A percentile compares a stretch with the other conserved stretches of the same genome.
These are phyloP conservation scores for Dioscorea zingiberensis DNA, from an alignment of 106 monocot genomes.

Conservation along the genomic window DNA sequence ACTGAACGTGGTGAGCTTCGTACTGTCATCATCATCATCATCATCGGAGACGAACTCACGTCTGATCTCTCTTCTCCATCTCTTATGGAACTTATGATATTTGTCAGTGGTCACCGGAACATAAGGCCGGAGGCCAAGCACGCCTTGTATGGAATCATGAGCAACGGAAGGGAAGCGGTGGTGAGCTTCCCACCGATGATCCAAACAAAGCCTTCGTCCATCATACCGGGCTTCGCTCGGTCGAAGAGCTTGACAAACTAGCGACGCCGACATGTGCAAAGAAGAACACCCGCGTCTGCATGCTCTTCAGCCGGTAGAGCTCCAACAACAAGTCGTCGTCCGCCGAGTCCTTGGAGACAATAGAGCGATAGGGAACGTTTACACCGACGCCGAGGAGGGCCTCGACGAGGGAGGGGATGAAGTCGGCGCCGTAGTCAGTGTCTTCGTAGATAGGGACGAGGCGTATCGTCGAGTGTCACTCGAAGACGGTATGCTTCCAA, in stretches of 20 bases:
- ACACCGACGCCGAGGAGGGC: slow-evolving; percentile 23
- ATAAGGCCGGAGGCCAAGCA: slow-evolving; percentile 40
- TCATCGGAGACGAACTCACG: not conserved
- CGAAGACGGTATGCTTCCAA: no score
- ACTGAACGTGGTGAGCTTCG: not conserved
- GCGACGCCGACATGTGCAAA: slow-evolving; percentile 34
- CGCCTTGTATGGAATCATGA: slow-evolving; percentile 36
- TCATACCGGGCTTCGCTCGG: slow-evolving; percentile 35
- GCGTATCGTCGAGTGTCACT: no score
- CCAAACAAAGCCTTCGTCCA: slow-evolving; percentile 57
- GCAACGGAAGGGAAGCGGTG: slow-evolving; percentile 1
- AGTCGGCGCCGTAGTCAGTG: slow-evolving; percentile 37
- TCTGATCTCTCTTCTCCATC: slow-evolving; percentile 37
- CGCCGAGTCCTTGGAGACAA: slow-evolving; percentile 9
- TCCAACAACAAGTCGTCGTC: slow-evolving; percentile 15
- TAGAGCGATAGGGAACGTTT: slow-evolving; percentile 21
- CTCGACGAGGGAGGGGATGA: slow-evolving; percentile 43
- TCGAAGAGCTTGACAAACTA: slow-evolving; percentile 32
- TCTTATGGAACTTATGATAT: slow-evolving; percentile 14
- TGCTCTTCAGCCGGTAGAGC: slow-evolving; percentile 28
- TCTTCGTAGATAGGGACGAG: slow-evolving; percentile 49
- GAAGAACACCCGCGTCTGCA: slow-evolving; percentile 53
- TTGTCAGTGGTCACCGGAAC: slow-evolving; percentile 12
- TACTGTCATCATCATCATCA: not conserved
- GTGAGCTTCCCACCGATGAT: slow-evolving; percentile 42